Conservation (phyloP, 768 basidiomycete species). For the Calocybe cyanea region DNA sequence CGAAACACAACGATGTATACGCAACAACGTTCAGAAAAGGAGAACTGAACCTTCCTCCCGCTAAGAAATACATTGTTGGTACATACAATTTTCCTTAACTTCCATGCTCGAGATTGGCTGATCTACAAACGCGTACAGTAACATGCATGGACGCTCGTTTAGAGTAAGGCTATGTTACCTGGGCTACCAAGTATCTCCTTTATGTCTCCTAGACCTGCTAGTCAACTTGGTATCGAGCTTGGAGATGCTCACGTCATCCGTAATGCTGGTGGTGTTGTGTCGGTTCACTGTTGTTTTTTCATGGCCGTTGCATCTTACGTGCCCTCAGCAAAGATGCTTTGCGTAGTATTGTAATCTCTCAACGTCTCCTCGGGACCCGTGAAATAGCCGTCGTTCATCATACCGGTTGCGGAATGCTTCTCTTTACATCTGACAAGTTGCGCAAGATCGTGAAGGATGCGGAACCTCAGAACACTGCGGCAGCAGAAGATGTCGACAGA, state of each 20-base stretch:
- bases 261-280: constrained; percentile 70
- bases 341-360: constrained; percentile 65
- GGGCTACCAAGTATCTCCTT: too few species aligned
- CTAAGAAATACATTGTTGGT: constrained; percentile 31
- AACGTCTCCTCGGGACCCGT: constrained; percentile 65
- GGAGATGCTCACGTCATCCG: constrained; percentile 73
- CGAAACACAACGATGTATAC: constrained; percentile 41
- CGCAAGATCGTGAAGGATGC: constrained; percentile 46
- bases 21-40: constrained; percentile 43
- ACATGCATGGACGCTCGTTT: constrained; percentile 77
- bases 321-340: constrained; percentile 54
- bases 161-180: constrained; percentile 39
- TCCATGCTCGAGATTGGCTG: background rate
- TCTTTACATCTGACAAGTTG: constrained; percentile 50
- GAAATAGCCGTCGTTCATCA: constrained; percentile 71
- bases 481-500: constrained; percentile 29
- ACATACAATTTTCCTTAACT: constrained; percentile 5
- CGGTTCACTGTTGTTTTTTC: constrained; percentile 20
- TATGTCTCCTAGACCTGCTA: constrained; percentile 39
- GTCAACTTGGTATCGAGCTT: constrained; percentile 56
- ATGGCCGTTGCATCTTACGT: background rate
- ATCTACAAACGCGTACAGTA: constrained; percentile 27
- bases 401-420: constrained; percentile 71
- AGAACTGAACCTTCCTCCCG: constrained; percentile 28
- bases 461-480: constrained; percentile 29